A percentile compares a stretch with the other conserved stretches of the same genome.
Conservation (phyloP, 257 asterid genomes). For the Coffea canephora region DNA sequence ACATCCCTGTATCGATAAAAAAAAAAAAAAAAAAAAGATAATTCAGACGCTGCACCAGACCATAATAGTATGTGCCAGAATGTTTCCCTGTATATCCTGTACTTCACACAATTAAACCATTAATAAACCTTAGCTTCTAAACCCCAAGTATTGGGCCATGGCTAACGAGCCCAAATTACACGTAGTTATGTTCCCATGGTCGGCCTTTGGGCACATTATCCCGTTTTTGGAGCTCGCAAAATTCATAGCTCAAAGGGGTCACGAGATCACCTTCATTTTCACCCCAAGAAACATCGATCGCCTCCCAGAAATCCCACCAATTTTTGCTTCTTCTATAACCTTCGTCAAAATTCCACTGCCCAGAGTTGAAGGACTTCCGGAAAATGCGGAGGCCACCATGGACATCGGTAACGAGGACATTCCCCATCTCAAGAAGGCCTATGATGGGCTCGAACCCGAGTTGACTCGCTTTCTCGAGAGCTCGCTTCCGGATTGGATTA, state of each 20-base stretch:
- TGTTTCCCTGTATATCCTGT: no score
- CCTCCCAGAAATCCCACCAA: conserved; percentile 25
- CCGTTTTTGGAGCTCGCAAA: conserved; percentile 36
- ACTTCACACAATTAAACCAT: no score
- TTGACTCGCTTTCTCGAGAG: conserved; percentile 16
- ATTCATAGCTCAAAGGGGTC: conserved; percentile 29
- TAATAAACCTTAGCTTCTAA: not conserved
- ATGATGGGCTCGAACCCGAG: conserved; percentile 18
- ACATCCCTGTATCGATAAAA: no score
- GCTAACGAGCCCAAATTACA: conserved; percentile 14
- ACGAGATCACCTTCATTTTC: conserved; percentile 32
- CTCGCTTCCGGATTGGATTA: conserved; percentile 21
- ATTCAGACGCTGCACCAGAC: no score
- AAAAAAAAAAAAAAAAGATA: no score
- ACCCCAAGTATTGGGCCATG: not conserved
- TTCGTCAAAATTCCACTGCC: conserved; percentile 28
- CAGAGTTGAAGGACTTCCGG: conserved; percentile 20
- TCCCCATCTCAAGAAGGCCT: conserved; percentile 27
- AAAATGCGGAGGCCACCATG: conserved; percentile 34
- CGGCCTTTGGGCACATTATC: conserved; percentile 41
- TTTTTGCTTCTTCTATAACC: conserved; percentile 10
- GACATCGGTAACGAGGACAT: conserved; percentile 17
- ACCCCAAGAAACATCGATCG: conserved; percentile 34
- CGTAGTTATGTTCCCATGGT: conserved; percentile 36
- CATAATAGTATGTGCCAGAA: no score